Conservation (phyloP, 2,329 filamentous ascomycete genomes). For the Aaosphaeria pasadenensis region DNA sequence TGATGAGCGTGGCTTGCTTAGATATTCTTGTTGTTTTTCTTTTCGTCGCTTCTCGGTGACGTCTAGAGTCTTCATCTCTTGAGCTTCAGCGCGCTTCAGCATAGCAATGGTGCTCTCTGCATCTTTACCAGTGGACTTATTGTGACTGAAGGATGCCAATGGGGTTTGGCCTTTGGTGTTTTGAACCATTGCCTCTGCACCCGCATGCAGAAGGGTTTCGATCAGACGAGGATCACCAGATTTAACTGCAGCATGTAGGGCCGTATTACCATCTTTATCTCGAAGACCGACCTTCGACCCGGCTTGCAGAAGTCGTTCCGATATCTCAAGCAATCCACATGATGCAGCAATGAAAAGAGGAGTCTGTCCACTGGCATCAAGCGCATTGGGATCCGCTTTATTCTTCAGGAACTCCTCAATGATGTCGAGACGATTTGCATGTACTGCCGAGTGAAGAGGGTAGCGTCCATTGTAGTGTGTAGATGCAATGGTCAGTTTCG, state of each 20-base stretch:
- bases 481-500: slow-evolving; percentile 16
- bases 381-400: slow-evolving; percentile 13
- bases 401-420: slow-evolving; percentile 20
- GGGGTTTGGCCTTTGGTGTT: slow-evolving; percentile 17
- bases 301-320: slow-evolving; percentile 13
- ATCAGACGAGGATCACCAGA: slow-evolving; percentile 14
- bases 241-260: slow-evolving; percentile 17
- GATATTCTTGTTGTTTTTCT: slow-evolving; percentile 2
- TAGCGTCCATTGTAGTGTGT: slow-evolving; percentile 20
- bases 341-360: slow-evolving; percentile 21
- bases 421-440: slow-evolving; percentile 20
- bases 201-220: slow-evolving; percentile 12
- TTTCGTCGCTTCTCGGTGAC: slow-evolving; percentile 3
- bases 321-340: slow-evolving; percentile 18
- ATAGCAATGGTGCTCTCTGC: slow-evolving; percentile 15
- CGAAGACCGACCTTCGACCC: slow-evolving; percentile 12
- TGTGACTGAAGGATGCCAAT: slow-evolving; percentile 10
- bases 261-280: slow-evolving; percentile 17
- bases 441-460: slow-evolving; percentile 25
- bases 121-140: slow-evolving; percentile 10
- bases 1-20: too few species aligned
- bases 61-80: slow-evolving; percentile 5
- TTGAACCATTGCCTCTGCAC: slow-evolving; percentile 12
- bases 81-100: slow-evolving; percentile 16
- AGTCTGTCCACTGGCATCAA: slow-evolving; percentile 13